phyloP scores from a whole-genome alignment of 768 basidiomycete genomes.

The Lepiota brunneoincarnata region DNA sequence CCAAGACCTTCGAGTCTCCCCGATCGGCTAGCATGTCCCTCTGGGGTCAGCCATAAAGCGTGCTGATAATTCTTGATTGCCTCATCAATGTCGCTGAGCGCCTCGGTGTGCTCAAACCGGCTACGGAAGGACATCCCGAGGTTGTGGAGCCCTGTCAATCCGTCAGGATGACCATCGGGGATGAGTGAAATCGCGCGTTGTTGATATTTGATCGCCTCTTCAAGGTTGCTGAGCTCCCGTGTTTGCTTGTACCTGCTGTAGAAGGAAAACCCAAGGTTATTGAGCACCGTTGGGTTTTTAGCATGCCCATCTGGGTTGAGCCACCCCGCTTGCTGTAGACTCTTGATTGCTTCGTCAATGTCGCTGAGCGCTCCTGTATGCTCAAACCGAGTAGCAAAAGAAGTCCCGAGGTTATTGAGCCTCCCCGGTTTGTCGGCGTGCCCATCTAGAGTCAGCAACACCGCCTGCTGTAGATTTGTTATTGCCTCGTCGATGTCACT shows the following conservation, averaged over 20 bases:
- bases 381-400: too few species aligned
- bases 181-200: background rate
- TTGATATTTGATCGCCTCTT: constrained; percentile 2
- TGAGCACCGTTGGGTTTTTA: background rate
- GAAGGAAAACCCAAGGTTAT: background rate
- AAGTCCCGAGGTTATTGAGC: too few species aligned
- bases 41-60: too few species aligned
- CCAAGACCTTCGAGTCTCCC: too few species aligned
- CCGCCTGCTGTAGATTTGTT: constrained; percentile 7
- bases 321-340: background rate
- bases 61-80: background rate
- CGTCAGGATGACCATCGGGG: constrained; percentile 1
- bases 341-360: background rate
- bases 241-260: background rate
- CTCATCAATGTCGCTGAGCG: too few species aligned
- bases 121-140: too few species aligned
- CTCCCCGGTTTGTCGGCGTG: too few species aligned
- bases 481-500: constrained; percentile 22
- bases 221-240: background rate
- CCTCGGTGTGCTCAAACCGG: too few species aligned
- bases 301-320: background rate
- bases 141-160: too few species aligned
- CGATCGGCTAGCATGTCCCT: too few species aligned
- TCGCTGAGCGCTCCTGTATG: background rate
- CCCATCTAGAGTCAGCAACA: constrained; percentile 11